These are phyloP conservation scores for Alternaria dauci DNA, from an alignment of 2,329 filamentous ascomycete species.

Conservation along the genomic window DNA sequence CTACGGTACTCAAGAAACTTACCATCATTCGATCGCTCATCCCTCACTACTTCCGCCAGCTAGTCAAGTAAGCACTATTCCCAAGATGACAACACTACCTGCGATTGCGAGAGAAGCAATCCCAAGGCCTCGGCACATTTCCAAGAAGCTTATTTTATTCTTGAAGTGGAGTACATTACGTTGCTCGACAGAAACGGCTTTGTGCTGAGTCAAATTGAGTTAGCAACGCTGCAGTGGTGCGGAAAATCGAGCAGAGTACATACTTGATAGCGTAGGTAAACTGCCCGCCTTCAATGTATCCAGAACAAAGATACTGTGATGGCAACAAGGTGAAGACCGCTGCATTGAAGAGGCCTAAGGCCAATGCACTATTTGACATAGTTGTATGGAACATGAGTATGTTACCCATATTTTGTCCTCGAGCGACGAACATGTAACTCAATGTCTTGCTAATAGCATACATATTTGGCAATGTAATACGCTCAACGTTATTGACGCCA, in stretches of 20 bases:
- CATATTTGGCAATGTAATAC: background rate
- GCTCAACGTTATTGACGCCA: background rate
- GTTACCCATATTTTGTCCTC: background rate
- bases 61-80: background rate
- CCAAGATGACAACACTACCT: background rate
- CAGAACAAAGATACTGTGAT: background rate
- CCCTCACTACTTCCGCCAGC: background rate
- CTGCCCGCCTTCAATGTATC: accelerated
- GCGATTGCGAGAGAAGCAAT: background rate
- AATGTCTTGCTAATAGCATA: background rate
- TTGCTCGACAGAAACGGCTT: background rate
- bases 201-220: background rate
- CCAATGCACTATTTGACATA: background rate
- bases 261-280: no score
- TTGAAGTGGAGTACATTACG: accelerated
- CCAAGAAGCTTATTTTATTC: background rate
- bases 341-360: background rate
- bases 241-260: background rate
- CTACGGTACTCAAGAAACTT: background rate
- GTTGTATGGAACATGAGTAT: background rate
- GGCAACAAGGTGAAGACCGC: no score
- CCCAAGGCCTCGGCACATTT: background rate
- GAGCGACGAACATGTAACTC: background rate
- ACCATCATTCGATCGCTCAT: background rate
- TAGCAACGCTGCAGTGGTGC: background rate